Evolutionary conservation across 1,284 basidiomycete species (phyloP).

Genomic region (Porodaedalea pini): DNA sequence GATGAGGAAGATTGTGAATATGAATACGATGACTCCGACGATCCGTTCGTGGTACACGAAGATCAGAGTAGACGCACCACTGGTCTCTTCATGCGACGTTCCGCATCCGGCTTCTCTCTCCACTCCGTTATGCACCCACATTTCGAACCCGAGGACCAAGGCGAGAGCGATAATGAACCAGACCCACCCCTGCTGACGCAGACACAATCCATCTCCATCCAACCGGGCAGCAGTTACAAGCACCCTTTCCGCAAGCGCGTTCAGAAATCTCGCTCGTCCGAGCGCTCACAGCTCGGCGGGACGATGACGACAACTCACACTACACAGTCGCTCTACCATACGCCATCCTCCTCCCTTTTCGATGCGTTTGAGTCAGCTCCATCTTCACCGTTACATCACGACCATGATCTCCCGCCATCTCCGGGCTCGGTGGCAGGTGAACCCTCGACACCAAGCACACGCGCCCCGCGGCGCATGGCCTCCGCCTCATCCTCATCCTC

Average conservation of each 20-base stretch:
- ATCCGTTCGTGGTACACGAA: slow-evolving; percentile 5
- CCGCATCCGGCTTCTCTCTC: slow-evolving; percentile 13
- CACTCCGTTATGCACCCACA: slow-evolving; percentile 1
- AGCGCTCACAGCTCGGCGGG: slow-evolving; percentile 36
- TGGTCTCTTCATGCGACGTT: slow-evolving; percentile 7
- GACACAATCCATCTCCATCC: slow-evolving; percentile 17
- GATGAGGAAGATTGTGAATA: neutral
- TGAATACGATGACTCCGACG: neutral
- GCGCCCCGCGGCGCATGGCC: slow-evolving; percentile 32
- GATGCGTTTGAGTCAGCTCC: slow-evolving; percentile 48
- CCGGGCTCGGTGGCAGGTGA: slow-evolving; percentile 20
- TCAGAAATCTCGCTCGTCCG: slow-evolving; percentile 41
- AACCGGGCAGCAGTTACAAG: neutral
- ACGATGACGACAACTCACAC: slow-evolving; percentile 55
- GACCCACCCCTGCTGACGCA: slow-evolving; percentile 4
- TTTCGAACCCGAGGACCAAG: too few species aligned
- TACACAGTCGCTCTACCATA: slow-evolving; percentile 62
- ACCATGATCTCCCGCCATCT: slow-evolving; percentile 31
- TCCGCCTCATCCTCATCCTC: slow-evolving; percentile 50
- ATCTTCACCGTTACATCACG: slow-evolving; percentile 50
- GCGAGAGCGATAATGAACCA: neutral
- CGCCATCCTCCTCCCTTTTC: slow-evolving; percentile 68
- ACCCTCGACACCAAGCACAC: slow-evolving; percentile 25
- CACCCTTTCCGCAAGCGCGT: slow-evolving; percentile 7
- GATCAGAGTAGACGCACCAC: slow-evolving; percentile 1